A percentile compares a stretch with the other conserved stretches of the same genome.
Conservation (phyloP, 2,329 filamentous ascomycete species). For the Chaetoscypha palmicola region DNA sequence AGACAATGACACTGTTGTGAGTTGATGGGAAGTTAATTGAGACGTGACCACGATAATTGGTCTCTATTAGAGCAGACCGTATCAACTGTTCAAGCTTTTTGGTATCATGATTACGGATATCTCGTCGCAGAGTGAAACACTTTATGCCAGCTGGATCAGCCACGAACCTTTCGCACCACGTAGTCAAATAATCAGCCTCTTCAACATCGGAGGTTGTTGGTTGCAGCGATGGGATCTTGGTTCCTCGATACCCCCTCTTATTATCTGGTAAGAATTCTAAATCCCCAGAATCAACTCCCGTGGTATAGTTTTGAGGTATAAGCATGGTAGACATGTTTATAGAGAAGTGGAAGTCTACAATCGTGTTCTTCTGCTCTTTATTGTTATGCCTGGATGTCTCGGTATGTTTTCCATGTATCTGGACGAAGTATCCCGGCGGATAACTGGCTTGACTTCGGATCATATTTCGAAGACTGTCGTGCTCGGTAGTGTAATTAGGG, state of each 20-base stretch:
- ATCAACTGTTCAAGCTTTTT: conserved; percentile 45
- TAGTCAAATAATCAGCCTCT: conserved; percentile 10
- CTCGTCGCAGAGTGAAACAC: conserved; percentile 44
- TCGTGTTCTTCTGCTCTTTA: conserved; percentile 40
- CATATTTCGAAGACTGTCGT: conserved; percentile 21
- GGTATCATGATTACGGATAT: conserved; percentile 55
- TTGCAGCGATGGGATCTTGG: conserved; percentile 44
- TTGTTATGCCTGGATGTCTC: conserved; percentile 25
- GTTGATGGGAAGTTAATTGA: conserved; percentile 52
- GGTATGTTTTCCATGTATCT: conserved; percentile 29
- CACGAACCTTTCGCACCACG: conserved; percentile 64
- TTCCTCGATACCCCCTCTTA: conserved; percentile 57
- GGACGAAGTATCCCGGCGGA: conserved; percentile 24
- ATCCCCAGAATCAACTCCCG: conserved; percentile 29
- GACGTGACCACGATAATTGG: conserved; percentile 60
- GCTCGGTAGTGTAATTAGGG: conserved; percentile 22
- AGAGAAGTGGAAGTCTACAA: conserved; percentile 53
- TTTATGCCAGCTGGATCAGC: conserved; percentile 51
- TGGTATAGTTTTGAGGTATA: conserved; percentile 36
- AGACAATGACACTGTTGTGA: conserved; percentile 52
- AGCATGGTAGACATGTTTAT: conserved; percentile 54
- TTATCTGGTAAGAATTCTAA: conserved; percentile 44
- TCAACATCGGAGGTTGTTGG: conserved; percentile 34
- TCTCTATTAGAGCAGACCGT: conserved; percentile 50
- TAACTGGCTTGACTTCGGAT: conserved; percentile 25